Evolutionary conservation across 2,329 filamentous ascomycete species (phyloP).

Genomic region (Beauveria pseudobassiana): DNA sequence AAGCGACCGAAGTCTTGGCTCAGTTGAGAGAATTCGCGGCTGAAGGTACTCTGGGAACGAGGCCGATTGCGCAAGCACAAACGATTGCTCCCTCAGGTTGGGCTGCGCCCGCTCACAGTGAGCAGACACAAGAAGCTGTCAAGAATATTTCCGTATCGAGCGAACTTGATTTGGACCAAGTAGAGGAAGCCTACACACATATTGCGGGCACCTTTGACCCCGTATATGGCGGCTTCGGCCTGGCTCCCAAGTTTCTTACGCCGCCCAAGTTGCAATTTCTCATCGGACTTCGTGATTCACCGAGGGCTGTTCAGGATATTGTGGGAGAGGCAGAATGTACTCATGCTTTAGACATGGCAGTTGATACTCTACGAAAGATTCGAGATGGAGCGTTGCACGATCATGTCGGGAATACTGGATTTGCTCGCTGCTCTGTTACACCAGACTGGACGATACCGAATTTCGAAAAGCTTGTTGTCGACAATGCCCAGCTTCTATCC

Average conservation of each 20-base stretch:
- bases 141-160: slow-evolving; percentile 41
- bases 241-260: slow-evolving; percentile 82
- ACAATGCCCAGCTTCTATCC: slow-evolving; percentile 78
- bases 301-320: slow-evolving; percentile 69
- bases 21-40: slow-evolving; percentile 83
- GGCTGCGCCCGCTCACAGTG: slow-evolving; percentile 23
- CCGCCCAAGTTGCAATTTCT: slow-evolving; percentile 80
- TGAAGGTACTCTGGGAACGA: slow-evolving; percentile 65
- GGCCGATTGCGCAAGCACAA: slow-evolving; percentile 24
- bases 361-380: slow-evolving; percentile 74
- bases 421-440: slow-evolving; percentile 77
- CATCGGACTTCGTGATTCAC: slow-evolving; percentile 64
- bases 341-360: slow-evolving; percentile 68
- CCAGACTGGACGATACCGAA: slow-evolving; percentile 89
- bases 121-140: slow-evolving; percentile 16
- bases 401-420: slow-evolving; percentile 46
- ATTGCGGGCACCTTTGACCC: slow-evolving; percentile 76
- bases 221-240: slow-evolving; percentile 70
- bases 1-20: slow-evolving; percentile 72
- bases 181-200: slow-evolving; percentile 82
- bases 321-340: slow-evolving; percentile 74
- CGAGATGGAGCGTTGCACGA: slow-evolving; percentile 47
- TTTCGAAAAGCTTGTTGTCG: slow-evolving; percentile 95
- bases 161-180: slow-evolving; percentile 76
- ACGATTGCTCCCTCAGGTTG: slow-evolving; percentile 23